Evolutionary conservation across 2,329 filamentous ascomycete genomes (phyloP), one percentile per base, ranked within the genome.

Genomic region (Cladosporium sp.): DNA sequence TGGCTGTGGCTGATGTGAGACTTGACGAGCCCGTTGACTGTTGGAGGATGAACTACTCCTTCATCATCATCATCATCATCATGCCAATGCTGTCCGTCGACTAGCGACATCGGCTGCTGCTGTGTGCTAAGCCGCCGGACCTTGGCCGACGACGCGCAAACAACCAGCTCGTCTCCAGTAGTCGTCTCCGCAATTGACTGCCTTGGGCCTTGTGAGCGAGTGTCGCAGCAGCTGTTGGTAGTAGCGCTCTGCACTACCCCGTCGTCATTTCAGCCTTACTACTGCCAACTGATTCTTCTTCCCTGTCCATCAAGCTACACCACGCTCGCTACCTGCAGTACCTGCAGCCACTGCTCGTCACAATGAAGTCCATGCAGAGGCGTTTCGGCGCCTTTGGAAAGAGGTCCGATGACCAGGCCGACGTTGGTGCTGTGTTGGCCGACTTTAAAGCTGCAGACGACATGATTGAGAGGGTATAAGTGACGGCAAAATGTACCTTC

Each of bases 371-470:
- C 31, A 70, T 95, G 79, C 88, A 93, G 75, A 84, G 91, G 69
- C 87, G 89, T 73, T 89, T 93, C 71, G 91, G 90, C 67, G 89
- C 86, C 78, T 86, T 93, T 74, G 84, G 88, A 79, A 87, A 86
- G 73, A 85, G 88, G 68, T 87, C 88, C 28, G 90, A 89, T 65
- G 90, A 95, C 77, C 89, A 92, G 75, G 89, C 89, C 69, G 89
- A 92, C 74, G 88, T 94, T 55, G 88, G 89, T 12, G 84, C 89
- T 53, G 82, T 95, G 63, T 80, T 96, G 65, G 89, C 87, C 71
- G 91, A 95, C 73, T 95, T 93, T 75, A 89, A 92, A 71, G 89
- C 93, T 77, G 90, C 89, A 29, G 90, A 95, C 76, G 86, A 86
- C 70, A 85, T 93, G 75, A 83, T 95, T 69, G 84, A 86, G 69